Percentiles rank a stretch among this genome's conserved stretches.
Evolutionary conservation across 805 yeast genomes (phyloP).

Genomic region (Lipomyces spencermartinsiae): DNA sequence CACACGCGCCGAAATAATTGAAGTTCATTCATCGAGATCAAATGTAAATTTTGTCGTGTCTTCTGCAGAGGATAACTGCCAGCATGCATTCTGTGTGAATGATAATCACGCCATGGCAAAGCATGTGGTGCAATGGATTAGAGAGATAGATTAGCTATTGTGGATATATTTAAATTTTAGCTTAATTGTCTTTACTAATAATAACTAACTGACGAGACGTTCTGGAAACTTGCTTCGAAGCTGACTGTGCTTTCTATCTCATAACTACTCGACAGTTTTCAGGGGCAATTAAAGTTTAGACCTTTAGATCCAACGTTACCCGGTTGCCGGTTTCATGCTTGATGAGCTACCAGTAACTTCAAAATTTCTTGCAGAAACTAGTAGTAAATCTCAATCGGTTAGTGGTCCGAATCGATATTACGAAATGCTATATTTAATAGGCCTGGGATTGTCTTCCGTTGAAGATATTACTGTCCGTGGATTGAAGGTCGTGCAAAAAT

Average conservation of each 20-base stretch:
- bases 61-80: conserved; percentile 50
- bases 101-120: conserved; percentile 58
- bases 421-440: conserved; percentile 86
- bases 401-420: neutral
- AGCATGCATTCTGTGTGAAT: conserved; percentile 67
- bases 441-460: conserved; percentile 88
- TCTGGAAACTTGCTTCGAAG: no score
- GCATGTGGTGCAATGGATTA: conserved; percentile 27
- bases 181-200: neutral
- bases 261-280: no score
- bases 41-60: conserved; percentile 47
- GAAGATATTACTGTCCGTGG: conserved; percentile 95
- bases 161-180: neutral
- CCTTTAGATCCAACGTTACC: conserved; percentile 3
- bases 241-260: no score
- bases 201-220: neutral
- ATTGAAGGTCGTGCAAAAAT: conserved; percentile 76
- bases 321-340: neutral
- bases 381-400: neutral
- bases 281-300: conserved; percentile 8
- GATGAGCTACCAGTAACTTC: no score
- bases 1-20: conserved; percentile 55
- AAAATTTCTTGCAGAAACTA: no score
- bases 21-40: conserved; percentile 47
- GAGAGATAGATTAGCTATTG: neutral